Percentiles rank a stretch among this genome's conserved stretches.
phyloP scores from a whole-genome alignment of 1,139 yeast genomes.

The Nakaseomyces bracarensis region DNA sequence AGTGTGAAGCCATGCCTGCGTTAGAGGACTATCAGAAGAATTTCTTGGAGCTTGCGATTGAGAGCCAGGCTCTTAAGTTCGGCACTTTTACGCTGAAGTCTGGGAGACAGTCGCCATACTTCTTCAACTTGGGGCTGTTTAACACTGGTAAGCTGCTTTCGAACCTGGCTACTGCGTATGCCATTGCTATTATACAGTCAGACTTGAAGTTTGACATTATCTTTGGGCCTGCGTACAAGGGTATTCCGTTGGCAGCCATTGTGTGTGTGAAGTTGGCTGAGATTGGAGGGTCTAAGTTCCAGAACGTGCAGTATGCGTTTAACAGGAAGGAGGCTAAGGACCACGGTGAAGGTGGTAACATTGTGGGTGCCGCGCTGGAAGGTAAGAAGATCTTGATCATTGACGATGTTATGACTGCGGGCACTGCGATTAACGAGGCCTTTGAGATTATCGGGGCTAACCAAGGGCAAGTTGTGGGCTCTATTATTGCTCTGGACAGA shows the following conservation, averaged over 20 bases:
- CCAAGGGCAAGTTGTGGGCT: slow-evolving; percentile 70
- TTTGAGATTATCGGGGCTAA: slow-evolving; percentile 66
- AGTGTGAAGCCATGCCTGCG: no score
- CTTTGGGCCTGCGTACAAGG: slow-evolving; percentile 97
- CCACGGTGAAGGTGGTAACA: slow-evolving; percentile 96
- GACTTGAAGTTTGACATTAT: slow-evolving; percentile 80
- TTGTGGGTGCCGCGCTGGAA: slow-evolving; percentile 74
- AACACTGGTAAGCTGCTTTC: slow-evolving; percentile 71
- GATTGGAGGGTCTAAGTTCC: slow-evolving; percentile 69
- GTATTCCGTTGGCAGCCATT: slow-evolving; percentile 90
- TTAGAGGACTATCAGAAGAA: slow-evolving; percentile 49
- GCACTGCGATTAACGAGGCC: slow-evolving; percentile 95
- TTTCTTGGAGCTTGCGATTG: slow-evolving; percentile 74
- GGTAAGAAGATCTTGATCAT: slow-evolving; percentile 72
- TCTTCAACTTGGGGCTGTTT: slow-evolving; percentile 88
- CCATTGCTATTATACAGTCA: slow-evolving; percentile 72
- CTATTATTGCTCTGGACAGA: slow-evolving; percentile 88
- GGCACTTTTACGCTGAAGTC: slow-evolving; percentile 86
- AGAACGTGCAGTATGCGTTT: slow-evolving; percentile 59
- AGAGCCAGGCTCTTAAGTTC: slow-evolving; percentile 72
- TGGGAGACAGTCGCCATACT: slow-evolving; percentile 92
- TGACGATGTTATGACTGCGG: slow-evolving; percentile 98
- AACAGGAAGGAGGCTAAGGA: slow-evolving; percentile 92
- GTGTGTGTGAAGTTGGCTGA: slow-evolving; percentile 90
- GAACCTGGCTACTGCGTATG: slow-evolving; percentile 78